These are phyloP conservation scores for Vicia faba DNA, from an alignment of 306 rosid species.

Conservation along the genomic window DNA sequence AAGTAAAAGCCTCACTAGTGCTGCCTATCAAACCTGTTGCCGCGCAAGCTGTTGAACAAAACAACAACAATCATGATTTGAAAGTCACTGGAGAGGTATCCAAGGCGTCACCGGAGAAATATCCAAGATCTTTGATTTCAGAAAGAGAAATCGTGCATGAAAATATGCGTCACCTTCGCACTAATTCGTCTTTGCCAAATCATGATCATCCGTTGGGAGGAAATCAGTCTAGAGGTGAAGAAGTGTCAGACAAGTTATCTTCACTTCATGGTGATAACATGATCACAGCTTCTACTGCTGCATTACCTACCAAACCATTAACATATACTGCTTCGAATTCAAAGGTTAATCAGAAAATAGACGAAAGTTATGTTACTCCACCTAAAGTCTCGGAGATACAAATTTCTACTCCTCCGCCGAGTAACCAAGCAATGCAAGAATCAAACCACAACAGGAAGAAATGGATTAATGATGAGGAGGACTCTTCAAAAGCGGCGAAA, in stretches of 20 bases:
- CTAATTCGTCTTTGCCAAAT: conserved; percentile 35
- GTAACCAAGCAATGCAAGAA: conserved; percentile 48
- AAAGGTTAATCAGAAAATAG: conserved; percentile 43
- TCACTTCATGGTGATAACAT: conserved; percentile 48
- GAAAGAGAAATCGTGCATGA: conserved; percentile 37
- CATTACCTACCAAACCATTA: conserved; percentile 46
- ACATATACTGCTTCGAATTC: conserved; percentile 41
- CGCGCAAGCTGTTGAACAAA: conserved; percentile 40
- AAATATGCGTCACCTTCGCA: conserved; percentile 31
- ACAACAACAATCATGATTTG: conserved; percentile 33
- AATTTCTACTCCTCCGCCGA: conserved; percentile 69
- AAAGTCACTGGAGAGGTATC: conserved; percentile 47
- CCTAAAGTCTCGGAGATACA: conserved; percentile 55
- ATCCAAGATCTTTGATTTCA: conserved; percentile 33
- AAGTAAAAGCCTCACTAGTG: conserved; percentile 40
- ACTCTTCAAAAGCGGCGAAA: conserved; percentile 70
- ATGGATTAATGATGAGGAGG: conserved; percentile 86
- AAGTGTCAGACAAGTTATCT: conserved; percentile 44
- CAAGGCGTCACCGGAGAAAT: conserved; percentile 44
- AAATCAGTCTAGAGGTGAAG: conserved; percentile 38
- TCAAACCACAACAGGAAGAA: conserved; percentile 75
- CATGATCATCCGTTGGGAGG: conserved; percentile 34
- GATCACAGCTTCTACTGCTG: conserved; percentile 40
- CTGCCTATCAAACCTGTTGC: conserved; percentile 43
- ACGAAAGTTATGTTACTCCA: conserved; percentile 40